Evolutionary conservation across 2,329 filamentous ascomycete species (phyloP), one percentile per base, ranked within the genome.

Genomic region (Botryotinia convoluta): DNA sequence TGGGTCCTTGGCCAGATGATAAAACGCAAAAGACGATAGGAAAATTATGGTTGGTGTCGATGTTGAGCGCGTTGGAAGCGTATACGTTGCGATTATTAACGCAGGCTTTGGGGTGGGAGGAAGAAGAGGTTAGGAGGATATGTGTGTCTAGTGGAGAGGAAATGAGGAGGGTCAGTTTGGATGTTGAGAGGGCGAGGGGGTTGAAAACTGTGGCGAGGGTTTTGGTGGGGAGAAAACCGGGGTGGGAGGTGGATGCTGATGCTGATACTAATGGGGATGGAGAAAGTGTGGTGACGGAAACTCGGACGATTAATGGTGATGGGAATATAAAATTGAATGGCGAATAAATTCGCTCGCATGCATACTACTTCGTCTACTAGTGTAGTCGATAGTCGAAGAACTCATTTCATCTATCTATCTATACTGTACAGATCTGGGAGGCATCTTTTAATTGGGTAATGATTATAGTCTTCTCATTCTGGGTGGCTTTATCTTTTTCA

Each of bases 1-100:
- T 79, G 29, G 82, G 82, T 0, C 63, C 74, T 0, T 84, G 83
- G 83, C 80, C 81, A 2, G 78, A 79, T 12, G 81, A 83, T 63
- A 77, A 76, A 16, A 75, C 78, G 29, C 75, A 74, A 16, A 73
- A 74, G 37, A 75, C 72, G 26, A 73, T 77, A 22, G 80, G 78
- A 1, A 78, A 78, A 64, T 72, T 78, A 14, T 81, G 78, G 69
- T 60, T 81, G 39, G 67, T 79, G 4, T 71, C 75, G 2, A 72
- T 75, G 51, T 62, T 79, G 12, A 74, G 69, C 35, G 76, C 77
- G 1, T 73, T 81, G 6, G 80, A 81, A 65, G 77, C 77, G 1
- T 32, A 77, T 14, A 74, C 74, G 69, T 54, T 81, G 57, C 73
- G 79, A 16, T 73, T 76, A 1, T 71, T 81, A 7, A 77, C 76